Evolutionary conservation across 208 protist species (phyloP).

Genomic region (Angomonas desouzai): DNA sequence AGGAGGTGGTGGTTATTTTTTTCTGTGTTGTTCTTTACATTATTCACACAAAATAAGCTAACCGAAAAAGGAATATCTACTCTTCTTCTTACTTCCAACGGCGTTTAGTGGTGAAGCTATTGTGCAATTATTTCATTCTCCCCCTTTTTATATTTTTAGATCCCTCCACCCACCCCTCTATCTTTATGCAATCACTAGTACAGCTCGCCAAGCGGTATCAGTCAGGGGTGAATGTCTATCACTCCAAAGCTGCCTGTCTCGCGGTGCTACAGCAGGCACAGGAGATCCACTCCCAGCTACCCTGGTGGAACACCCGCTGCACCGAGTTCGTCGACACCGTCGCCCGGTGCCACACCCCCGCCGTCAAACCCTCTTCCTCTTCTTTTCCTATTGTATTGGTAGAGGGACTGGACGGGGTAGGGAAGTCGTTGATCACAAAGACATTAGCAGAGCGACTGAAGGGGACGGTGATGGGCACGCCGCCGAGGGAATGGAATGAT

Average conservation of each 20-base stretch:
- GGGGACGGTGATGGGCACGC: constrained; percentile 41
- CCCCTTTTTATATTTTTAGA: constrained; percentile 5
- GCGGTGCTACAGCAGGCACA: constrained; percentile 29
- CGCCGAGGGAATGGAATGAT: constrained; percentile 28
- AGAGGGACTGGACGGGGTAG: constrained; percentile 69
- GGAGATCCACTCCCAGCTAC: constrained; percentile 15
- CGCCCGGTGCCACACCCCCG: neutral
- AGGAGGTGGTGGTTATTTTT: constrained; percentile 10
- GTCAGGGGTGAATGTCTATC: constrained; percentile 44
- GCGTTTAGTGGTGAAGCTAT: too few relatives aligned
- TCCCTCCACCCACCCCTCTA: neutral
- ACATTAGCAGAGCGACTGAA: constrained; percentile 34
- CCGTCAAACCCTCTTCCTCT: neutral
- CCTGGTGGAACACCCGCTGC: constrained; percentile 59
- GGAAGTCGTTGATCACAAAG: constrained; percentile 50
- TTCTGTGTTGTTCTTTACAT: neutral
- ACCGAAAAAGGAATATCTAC: neutral
- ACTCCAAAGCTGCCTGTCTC: constrained; percentile 33
- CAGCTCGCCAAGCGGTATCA: constrained; percentile 20
- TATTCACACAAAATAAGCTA: neutral
- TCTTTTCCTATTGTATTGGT: constrained; percentile 41
- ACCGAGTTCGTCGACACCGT: constrained; percentile 26
- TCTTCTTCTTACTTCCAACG: too few relatives aligned
- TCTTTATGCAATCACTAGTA: constrained; percentile 16
- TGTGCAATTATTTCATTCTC: constrained; percentile 21